phyloP scores from a whole-genome alignment of 2,329 filamentous ascomycete species.

The Fusarium sp. region DNA sequence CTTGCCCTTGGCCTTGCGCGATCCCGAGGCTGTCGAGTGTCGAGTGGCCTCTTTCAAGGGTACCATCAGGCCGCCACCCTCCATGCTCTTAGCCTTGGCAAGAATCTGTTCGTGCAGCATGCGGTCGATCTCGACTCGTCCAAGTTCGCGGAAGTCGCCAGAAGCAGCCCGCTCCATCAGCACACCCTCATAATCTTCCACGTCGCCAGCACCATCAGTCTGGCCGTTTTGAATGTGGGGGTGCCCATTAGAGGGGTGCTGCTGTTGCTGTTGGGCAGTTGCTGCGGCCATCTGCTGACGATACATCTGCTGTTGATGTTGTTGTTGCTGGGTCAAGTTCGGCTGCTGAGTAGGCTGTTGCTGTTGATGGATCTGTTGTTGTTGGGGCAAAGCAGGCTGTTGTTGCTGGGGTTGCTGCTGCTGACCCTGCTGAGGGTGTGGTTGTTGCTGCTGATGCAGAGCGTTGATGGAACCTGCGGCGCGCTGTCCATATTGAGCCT shows the following conservation, averaged over 20 bases:
- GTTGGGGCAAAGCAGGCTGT: constrained; percentile 46
- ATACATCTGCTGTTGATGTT: constrained; percentile 50
- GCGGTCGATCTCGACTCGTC: constrained; percentile 72
- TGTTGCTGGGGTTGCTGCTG: constrained; percentile 24
- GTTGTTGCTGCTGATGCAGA: constrained; percentile 58
- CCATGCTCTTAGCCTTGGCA: constrained; percentile 73
- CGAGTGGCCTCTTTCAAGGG: constrained; percentile 69
- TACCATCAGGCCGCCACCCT: constrained; percentile 81
- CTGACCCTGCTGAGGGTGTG: constrained; percentile 42
- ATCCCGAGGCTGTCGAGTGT: constrained; percentile 32
- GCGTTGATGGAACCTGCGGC: constrained; percentile 75
- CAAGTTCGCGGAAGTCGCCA: constrained; percentile 66
- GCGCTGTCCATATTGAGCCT: constrained; percentile 69
- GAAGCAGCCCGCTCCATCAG: constrained; percentile 67
- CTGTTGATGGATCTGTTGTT: constrained; percentile 30
- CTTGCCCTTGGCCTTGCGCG: constrained; percentile 43
- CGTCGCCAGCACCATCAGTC: constrained; percentile 78
- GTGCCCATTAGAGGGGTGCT: constrained; percentile 49
- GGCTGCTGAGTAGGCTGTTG: constrained; percentile 41
- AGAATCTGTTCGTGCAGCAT: constrained; percentile 76
- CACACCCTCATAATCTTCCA: constrained; percentile 67
- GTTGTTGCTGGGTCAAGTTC: constrained; percentile 47
- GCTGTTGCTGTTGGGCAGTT: constrained; percentile 48
- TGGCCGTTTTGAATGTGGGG: constrained; percentile 60
- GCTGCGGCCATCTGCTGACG: constrained; percentile 46